phyloP scores from a whole-genome alignment of 495 filamentous ascomycete species.

The Penicillium cosmopolitanum region DNA sequence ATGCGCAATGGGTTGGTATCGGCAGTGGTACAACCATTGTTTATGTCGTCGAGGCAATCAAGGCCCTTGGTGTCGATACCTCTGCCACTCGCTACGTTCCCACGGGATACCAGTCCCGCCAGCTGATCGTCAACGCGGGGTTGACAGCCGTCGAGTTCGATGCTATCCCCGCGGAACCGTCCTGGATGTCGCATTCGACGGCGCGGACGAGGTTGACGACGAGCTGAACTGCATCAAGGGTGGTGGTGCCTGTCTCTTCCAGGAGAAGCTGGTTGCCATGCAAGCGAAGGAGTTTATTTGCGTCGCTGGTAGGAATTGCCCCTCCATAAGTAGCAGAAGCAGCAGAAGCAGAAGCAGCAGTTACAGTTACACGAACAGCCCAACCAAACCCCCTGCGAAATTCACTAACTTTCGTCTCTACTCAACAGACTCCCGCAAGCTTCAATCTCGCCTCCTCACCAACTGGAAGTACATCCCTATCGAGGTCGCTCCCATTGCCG shows the following conservation, averaged over 20 bases:
- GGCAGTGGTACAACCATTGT: conserved; percentile 92
- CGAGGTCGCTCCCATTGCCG: conserved; percentile 86
- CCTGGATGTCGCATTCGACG: conserved; percentile 89
- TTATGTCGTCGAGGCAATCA: conserved; percentile 95
- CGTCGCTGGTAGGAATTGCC: conserved; percentile 69
- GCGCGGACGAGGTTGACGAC: conserved; percentile 95
- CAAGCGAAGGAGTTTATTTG: conserved; percentile 87
- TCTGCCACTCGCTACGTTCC: conserved; percentile 80
- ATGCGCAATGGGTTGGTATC: conserved; percentile 82
- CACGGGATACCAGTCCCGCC: conserved; percentile 86
- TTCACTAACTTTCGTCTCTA: neutral
- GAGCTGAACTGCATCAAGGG: conserved; percentile 97
- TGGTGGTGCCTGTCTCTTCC: conserved; percentile 93
- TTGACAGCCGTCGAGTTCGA: conserved; percentile 79
- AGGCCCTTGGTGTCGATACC: conserved; percentile 62
- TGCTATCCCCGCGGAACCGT: conserved; percentile 56
- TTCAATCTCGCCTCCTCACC: conserved; percentile 74
- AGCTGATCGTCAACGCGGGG: conserved; percentile 77
- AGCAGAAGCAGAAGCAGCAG: neutral
- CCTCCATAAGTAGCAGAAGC: neutral
- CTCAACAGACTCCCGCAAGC: conserved; percentile 77
- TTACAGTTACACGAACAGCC: neutral
- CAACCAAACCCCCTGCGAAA: neutral
- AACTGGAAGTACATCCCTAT: conserved; percentile 86
- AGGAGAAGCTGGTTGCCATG: conserved; percentile 94